A percentile compares a stretch with the other conserved stretches of the same genome.
These are phyloP conservation scores for Pseudogymnoascus sp. DNA, from an alignment of 2,329 filamentous ascomycete species.

Conservation along the genomic window DNA sequence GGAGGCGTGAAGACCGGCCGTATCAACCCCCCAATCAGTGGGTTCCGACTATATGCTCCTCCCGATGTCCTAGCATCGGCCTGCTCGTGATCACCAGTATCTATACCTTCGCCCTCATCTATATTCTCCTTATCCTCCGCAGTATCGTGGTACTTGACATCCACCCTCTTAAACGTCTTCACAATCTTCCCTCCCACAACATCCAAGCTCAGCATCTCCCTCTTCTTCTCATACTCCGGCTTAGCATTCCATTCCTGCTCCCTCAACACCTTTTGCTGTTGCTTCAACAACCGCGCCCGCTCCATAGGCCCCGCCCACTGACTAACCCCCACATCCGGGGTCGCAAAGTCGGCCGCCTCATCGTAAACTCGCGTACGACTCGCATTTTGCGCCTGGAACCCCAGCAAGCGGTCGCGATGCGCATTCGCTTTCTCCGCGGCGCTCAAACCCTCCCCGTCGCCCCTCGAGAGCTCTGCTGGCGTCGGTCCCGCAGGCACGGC, in stretches of 20 bases:
- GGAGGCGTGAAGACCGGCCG: constrained; percentile 29
- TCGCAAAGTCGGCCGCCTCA: constrained; percentile 59
- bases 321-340: constrained; percentile 45
- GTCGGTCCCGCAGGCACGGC: constrained; percentile 7
- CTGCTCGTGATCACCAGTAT: neutral
- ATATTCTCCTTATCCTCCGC: constrained; percentile 5
- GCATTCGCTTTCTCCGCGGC: constrained; percentile 43
- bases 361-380: constrained; percentile 60
- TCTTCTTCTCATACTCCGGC: constrained; percentile 63
- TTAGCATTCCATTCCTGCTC: constrained; percentile 60
- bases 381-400: constrained; percentile 62
- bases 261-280: constrained; percentile 57
- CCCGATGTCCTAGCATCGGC: constrained; percentile 16
- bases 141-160: constrained; percentile 1
- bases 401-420: constrained; percentile 57
- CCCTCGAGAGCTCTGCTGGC: constrained; percentile 16
- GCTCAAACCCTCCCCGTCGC: constrained; percentile 8
- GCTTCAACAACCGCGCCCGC: constrained; percentile 58
- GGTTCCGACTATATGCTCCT: constrained; percentile 30
- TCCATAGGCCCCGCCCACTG: constrained; percentile 63
- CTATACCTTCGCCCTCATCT: constrained; percentile 20
- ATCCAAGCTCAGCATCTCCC: constrained; percentile 60
- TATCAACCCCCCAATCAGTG: constrained; percentile 28
- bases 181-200: constrained; percentile 53
- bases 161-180: constrained; percentile 22